A percentile compares a stretch with the other conserved stretches of the same genome.
Conservation (phyloP, 768 basidiomycete genomes). For the Zangia roseola region DNA sequence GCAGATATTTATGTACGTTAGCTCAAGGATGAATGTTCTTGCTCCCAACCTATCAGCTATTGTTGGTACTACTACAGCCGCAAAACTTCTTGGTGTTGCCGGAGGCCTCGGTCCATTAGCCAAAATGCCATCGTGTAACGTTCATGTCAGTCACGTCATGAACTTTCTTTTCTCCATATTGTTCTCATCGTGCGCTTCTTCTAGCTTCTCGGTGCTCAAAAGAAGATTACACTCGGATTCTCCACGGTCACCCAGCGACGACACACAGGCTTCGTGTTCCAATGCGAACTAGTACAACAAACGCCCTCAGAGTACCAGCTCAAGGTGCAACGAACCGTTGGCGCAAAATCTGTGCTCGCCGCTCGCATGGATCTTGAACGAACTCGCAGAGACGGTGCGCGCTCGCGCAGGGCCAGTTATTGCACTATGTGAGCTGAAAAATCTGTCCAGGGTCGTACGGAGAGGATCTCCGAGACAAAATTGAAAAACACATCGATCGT, state of each 20-base stretch:
- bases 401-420: background rate
- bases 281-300: constrained; percentile 82
- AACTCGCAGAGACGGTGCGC: constrained; percentile 71
- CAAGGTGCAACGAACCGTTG: constrained; percentile 90
- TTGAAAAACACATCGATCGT: constrained; percentile 91
- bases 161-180: background rate
- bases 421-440: background rate
- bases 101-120: constrained; percentile 88
- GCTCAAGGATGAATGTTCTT: constrained; percentile 97
- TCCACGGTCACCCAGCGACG: constrained; percentile 83
- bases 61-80: constrained; percentile 97
- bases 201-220: constrained; percentile 91
- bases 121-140: constrained; percentile 95
- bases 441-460: constrained; percentile 68
- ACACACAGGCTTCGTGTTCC: constrained; percentile 97
- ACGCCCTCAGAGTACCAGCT: constrained; percentile 89
- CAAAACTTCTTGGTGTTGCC: constrained; percentile 95
- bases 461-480: constrained; percentile 72
- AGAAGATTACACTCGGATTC: constrained; percentile 89
- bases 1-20: constrained; percentile 98
- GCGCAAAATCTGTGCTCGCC: constrained; percentile 87
- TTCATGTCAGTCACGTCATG: constrained; percentile 61
- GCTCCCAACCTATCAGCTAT: constrained; percentile 98
- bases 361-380: constrained; percentile 95
- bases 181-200: constrained; percentile 1